Conservation (phyloP, 108 stramenopile species). For the Skeletonema menzelii region DNA sequence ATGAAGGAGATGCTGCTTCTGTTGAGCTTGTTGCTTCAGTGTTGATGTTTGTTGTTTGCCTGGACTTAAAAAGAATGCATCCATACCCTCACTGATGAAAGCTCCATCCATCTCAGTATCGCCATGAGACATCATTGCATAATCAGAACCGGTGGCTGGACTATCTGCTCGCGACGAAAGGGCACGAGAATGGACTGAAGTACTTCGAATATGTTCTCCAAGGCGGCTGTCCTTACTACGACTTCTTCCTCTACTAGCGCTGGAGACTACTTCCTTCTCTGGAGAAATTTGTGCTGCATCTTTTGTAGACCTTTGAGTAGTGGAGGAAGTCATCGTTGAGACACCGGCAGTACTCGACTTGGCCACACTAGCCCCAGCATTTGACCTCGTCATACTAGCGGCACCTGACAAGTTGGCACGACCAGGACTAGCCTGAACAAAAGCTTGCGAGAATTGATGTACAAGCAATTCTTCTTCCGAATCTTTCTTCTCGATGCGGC, state of each 20-base stretch:
- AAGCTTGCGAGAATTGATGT: background rate
- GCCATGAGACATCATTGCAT: constrained; percentile 14
- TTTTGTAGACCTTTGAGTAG: background rate
- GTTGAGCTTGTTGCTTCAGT: background rate
- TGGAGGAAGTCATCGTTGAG: background rate
- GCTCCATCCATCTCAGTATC: constrained; percentile 33
- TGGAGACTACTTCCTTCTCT: background rate
- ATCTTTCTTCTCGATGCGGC: constrained; percentile 4
- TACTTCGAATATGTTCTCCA: constrained; percentile 9
- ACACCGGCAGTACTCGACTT: background rate
- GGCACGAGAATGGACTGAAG: constrained; percentile 4
- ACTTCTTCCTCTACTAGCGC: background rate
- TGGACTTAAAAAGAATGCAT: constrained; percentile 15
- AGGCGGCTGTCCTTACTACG: constrained; percentile 4
- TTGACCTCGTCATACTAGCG: background rate
- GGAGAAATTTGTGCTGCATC: background rate
- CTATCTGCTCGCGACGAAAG: background rate
- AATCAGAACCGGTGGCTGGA: constrained; percentile 7
- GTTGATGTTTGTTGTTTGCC: background rate
- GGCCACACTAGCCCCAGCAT: background rate
- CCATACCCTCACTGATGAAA: constrained; percentile 31
- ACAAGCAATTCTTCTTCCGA: background rate
- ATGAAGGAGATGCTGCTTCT: background rate
- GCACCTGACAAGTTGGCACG: background rate
- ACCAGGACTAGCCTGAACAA: background rate